Evolutionary conservation across 352 stramenopile species (phyloP).

Genomic region (Phytophthora cactorum): DNA sequence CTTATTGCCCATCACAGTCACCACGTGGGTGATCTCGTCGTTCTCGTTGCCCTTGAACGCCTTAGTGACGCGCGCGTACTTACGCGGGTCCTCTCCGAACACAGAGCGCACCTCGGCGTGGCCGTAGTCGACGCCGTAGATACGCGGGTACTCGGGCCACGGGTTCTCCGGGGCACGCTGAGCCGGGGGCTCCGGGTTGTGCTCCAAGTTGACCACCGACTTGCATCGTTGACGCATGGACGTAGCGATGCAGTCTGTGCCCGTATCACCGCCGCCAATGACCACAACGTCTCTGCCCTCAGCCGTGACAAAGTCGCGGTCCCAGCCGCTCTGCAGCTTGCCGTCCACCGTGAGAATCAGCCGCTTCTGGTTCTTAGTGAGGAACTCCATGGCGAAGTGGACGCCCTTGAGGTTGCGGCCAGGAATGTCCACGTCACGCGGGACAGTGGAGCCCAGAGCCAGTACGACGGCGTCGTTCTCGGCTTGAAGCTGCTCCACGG

Average conservation of each 20-base stretch:
- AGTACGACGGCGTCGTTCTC: slow-evolving; percentile 95
- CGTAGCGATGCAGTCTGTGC: slow-evolving; percentile 98
- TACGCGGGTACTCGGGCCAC: slow-evolving; percentile 97
- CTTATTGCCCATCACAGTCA: slow-evolving; percentile 56
- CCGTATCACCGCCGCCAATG: slow-evolving; percentile 97
- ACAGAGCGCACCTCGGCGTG: slow-evolving; percentile 95
- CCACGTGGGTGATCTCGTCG: slow-evolving; percentile 80
- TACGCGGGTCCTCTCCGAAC: slow-evolving; percentile 92
- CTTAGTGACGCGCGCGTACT: slow-evolving; percentile 82
- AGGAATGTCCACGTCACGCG: slow-evolving; percentile 91
- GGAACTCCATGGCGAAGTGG: slow-evolving; percentile 97
- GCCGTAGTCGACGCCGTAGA: slow-evolving; percentile 98
- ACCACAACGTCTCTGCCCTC: slow-evolving; percentile 98
- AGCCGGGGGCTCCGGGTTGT: slow-evolving; percentile 93
- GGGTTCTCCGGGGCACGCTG: slow-evolving; percentile 94
- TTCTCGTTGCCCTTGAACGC: slow-evolving; percentile 80
- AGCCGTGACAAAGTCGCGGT: slow-evolving; percentile 95
- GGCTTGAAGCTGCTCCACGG: slow-evolving; percentile 71
- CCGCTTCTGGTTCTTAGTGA: slow-evolving; percentile 98
- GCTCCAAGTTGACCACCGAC: slow-evolving; percentile 97
- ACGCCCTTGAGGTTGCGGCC: slow-evolving; percentile 94
- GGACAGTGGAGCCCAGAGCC: slow-evolving; percentile 94
- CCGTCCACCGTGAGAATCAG: slow-evolving; percentile 95
- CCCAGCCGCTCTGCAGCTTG: slow-evolving; percentile 96
- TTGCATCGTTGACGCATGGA: slow-evolving; percentile 97